These are phyloP conservation scores for Myrica gale DNA, from an alignment of 306 rosid species.

Conservation along the genomic window DNA sequence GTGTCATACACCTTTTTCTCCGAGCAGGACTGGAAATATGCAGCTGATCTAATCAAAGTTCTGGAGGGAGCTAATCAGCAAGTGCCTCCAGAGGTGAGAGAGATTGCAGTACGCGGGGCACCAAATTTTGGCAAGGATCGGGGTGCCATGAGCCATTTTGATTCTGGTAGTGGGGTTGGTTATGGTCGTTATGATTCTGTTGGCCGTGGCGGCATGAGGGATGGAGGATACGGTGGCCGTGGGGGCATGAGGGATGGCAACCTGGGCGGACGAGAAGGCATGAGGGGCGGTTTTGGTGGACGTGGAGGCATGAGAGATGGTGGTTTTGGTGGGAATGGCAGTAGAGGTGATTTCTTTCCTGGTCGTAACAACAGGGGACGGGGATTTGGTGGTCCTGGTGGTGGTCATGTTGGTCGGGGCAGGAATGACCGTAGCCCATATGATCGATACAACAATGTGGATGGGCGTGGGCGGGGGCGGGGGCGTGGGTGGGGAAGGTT, in stretches of 20 bases:
- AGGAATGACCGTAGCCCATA: slow-evolving; percentile 61
- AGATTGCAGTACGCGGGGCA: slow-evolving; percentile 81
- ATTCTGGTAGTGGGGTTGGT: slow-evolving; percentile 33
- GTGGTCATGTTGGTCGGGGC: slow-evolving; percentile 66
- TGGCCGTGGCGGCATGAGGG: slow-evolving; percentile 60
- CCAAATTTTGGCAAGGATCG: slow-evolving; percentile 77
- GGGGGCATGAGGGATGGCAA: slow-evolving; percentile 54
- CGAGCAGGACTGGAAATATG: slow-evolving; percentile 97
- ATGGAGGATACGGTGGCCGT: slow-evolving; percentile 56
- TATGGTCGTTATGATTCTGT: slow-evolving; percentile 53
- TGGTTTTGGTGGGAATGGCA: slow-evolving; percentile 53
- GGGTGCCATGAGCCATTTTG: slow-evolving; percentile 58
- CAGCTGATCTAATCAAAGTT: slow-evolving; percentile 84
- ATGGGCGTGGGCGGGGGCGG: slow-evolving; percentile 70
- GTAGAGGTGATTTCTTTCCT: slow-evolving; percentile 75
- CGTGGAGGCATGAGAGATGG: slow-evolving; percentile 52
- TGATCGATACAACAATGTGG: slow-evolving; percentile 59
- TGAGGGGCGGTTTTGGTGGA: slow-evolving; percentile 69
- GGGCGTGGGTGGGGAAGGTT: slow-evolving; percentile 89
- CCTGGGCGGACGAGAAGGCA: slow-evolving; percentile 52
- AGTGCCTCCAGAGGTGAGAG: slow-evolving; percentile 84
- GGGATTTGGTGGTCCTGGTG: slow-evolving; percentile 67
- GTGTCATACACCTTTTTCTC: slow-evolving; percentile 85
- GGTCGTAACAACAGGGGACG: slow-evolving; percentile 82
- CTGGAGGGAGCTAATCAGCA: slow-evolving; percentile 96